Conservation (phyloP, 768 basidiomycete species). For the Auriculariales sp. region DNA sequence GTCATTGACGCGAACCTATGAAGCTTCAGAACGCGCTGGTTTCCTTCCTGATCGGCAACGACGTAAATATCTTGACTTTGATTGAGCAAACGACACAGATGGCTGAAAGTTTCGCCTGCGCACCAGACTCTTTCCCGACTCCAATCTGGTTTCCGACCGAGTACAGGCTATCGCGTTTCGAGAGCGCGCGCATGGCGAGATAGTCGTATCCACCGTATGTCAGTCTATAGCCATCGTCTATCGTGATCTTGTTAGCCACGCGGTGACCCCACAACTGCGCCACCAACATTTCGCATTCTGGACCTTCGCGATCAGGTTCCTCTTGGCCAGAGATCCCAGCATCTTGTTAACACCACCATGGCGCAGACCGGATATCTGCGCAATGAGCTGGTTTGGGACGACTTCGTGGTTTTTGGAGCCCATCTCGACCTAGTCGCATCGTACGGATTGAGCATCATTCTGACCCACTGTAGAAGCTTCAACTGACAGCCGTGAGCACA, state of each 20-base stretch:
- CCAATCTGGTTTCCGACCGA: constrained; percentile 97
- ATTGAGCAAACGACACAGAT: background rate
- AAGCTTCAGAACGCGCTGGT: constrained; percentile 82
- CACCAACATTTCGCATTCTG: constrained; percentile 83
- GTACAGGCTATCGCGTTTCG: constrained; percentile 74
- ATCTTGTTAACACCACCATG: constrained; percentile 90
- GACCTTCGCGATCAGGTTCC: constrained; percentile 77
- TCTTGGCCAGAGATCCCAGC: constrained; percentile 79
- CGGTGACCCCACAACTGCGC: too few relatives aligned
- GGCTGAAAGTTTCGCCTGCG: constrained; percentile 8
- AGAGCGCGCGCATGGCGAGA: constrained; percentile 84
- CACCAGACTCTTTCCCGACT: constrained; percentile 94
- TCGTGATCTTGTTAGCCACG: too few relatives aligned
- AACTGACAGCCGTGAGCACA: constrained; percentile 78
- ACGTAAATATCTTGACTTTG: constrained; percentile 61
- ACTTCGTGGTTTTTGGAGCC: constrained; percentile 97
- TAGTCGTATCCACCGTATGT: constrained; percentile 99
- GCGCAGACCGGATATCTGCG: constrained; percentile 83
- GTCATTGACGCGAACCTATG: constrained; percentile 49
- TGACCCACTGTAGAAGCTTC: background rate
- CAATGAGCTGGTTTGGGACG: constrained; percentile 78
- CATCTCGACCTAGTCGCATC: constrained; percentile 66
- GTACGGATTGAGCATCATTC: background rate
- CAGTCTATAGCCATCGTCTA: constrained; percentile 92
- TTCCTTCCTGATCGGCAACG: constrained; percentile 72